Base-by-base conservation (phyloP, 805 yeast species). In the Candida coquimbonensis region DNA sequence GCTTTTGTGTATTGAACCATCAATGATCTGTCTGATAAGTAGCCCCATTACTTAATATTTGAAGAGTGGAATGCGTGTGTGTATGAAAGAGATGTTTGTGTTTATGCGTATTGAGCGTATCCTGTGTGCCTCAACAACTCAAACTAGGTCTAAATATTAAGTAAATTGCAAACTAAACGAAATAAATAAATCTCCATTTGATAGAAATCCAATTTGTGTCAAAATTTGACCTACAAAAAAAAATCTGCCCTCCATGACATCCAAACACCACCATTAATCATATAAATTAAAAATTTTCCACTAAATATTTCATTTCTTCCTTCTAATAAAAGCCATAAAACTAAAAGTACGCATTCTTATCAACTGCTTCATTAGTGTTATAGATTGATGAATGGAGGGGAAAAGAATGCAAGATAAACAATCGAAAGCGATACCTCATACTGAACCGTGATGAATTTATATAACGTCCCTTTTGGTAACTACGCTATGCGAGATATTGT, bases 321-420 rank as follows among this genome's bases (percentile, higher is more conserved):
- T 29, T 29, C 14, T 11, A 2, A 9, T 29, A 11, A 9, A 29
- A 29, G 13, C 13, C 13, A 29, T 29, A 29, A 27, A 29, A 29
- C 31, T 29, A 29, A 29, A 29, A 29, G 31, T 9, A 29, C 12
- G 72, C 70, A 60, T 59, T 63, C 72, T 65, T 29, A 68, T 68
- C 67, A 71, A 68, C 72, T 68, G 72, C 70, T 64, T 67, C 67
- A 57, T 56, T 57, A 60, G 45, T 49, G 50, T 49, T 50, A 36
- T 32, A 48, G 38, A 53, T 67, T 65, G 65, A 54, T 58, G 68
- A 66, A 52, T 64, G 71, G 72, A 68, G 72, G 72, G 72, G 72
- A 68, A 68, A 67, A 65, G 72, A 57, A 51, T 55, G 65, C 69
- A 55, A 66, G 69, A 68, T 37, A 43, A 53, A 61, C 45, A 36